A percentile compares a stretch with the other conserved stretches of the same genome.
Evolutionary conservation across 768 basidiomycete species (phyloP).

Genomic region (Agaricus subrufescens): DNA sequence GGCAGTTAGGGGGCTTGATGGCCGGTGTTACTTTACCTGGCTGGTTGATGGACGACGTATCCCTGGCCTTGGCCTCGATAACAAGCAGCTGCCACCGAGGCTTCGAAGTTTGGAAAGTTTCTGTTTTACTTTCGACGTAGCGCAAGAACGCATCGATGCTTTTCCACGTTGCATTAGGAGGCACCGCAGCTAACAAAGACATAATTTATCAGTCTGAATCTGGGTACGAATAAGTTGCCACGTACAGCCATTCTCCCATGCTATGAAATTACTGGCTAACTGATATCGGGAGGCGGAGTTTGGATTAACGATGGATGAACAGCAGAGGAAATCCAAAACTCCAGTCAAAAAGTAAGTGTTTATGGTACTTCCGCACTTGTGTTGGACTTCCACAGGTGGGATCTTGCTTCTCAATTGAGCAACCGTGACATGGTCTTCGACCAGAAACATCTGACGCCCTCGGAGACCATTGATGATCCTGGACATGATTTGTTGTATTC

Average conservation of each 20-base stretch:
- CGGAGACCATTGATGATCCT: background rate
- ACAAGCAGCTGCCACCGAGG: background rate
- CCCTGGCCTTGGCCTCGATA: background rate
- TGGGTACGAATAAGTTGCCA: background rate
- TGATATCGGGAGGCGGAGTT: too few species aligned
- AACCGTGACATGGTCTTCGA: background rate
- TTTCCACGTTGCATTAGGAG: background rate
- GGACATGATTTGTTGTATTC: background rate
- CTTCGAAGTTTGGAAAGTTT: background rate
- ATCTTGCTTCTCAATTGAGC: background rate
- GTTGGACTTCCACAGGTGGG: background rate
- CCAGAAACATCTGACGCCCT: background rate
- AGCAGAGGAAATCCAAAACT: background rate
- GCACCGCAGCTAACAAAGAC: background rate
- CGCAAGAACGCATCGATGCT: background rate
- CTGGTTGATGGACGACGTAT: background rate
- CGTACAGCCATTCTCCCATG: background rate
- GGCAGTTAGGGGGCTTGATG: too few species aligned
- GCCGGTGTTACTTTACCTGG: background rate
- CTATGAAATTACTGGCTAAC: background rate
- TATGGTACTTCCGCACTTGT: background rate
- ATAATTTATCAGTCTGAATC: background rate
- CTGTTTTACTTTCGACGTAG: background rate
- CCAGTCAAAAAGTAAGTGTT: background rate
- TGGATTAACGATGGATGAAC: background rate